phyloP scores from a whole-genome alignment of 108 stramenopile species.

The Fragilaria crotonensis region DNA sequence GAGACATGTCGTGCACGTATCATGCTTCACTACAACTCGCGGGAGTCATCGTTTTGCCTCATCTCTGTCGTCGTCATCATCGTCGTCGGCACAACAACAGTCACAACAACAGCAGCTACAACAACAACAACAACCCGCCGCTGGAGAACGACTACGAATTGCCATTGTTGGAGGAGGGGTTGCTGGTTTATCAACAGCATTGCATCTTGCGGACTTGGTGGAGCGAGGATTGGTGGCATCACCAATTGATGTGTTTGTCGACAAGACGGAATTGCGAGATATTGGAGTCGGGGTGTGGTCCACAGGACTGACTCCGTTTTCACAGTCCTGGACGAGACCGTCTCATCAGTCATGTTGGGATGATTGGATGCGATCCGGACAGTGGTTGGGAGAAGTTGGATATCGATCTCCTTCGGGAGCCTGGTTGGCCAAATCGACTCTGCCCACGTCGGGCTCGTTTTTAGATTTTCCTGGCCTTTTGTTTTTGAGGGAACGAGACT shows the following conservation, averaged over 20 bases:
- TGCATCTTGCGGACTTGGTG: constrained; percentile 77
- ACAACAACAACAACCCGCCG: background rate
- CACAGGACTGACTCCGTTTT: constrained; percentile 67
- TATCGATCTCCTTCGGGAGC: constrained; percentile 72
- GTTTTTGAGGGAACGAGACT: constrained; percentile 70
- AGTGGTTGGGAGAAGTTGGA: constrained; percentile 61
- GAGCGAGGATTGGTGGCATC: constrained; percentile 43
- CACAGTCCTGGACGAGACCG: constrained; percentile 23
- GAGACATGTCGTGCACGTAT: too few relatives aligned
- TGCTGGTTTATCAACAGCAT: constrained; percentile 64
- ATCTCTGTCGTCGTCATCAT: too few relatives aligned
- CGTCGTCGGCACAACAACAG: too few relatives aligned
- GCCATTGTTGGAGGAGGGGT: constrained; percentile 80
- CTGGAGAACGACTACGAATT: constrained; percentile 43
- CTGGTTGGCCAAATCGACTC: constrained; percentile 67
- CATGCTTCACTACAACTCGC: too few relatives aligned
- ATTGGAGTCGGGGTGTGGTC: constrained; percentile 86
- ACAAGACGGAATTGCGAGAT: constrained; percentile 24
- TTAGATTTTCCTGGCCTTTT: constrained; percentile 36
- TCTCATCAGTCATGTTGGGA: constrained; percentile 47
- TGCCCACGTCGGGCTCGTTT: constrained; percentile 26
- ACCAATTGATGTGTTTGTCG: constrained; percentile 77
- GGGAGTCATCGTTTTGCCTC: too few relatives aligned
- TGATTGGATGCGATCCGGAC: constrained; percentile 32
- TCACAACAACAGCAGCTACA: background rate